Conservation (phyloP, 2,329 filamentous ascomycete species). For the Sporothrix globosa region DNA sequence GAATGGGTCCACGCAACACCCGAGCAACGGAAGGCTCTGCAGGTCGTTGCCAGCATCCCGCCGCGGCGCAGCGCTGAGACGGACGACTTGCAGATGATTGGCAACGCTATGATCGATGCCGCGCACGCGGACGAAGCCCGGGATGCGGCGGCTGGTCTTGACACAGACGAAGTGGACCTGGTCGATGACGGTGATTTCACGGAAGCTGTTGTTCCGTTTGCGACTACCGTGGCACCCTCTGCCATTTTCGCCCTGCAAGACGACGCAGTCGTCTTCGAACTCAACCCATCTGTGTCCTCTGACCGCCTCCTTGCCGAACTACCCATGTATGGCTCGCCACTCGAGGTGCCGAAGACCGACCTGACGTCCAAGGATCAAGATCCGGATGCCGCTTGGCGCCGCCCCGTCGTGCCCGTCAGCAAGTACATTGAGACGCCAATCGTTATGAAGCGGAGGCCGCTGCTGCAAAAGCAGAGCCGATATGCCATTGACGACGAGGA, state of each 20-base stretch:
- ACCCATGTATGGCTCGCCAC: slow-evolving; percentile 72
- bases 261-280: slow-evolving; percentile 78
- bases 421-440: slow-evolving; percentile 85
- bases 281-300: slow-evolving; percentile 72
- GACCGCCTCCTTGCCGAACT: slow-evolving; percentile 80
- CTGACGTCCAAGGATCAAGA: slow-evolving; percentile 61
- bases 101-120: slow-evolving; percentile 36
- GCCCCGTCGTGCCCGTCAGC: slow-evolving; percentile 78
- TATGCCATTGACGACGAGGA: slow-evolving; percentile 76
- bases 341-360: slow-evolving; percentile 62
- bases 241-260: slow-evolving; percentile 81
- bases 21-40: slow-evolving; percentile 67
- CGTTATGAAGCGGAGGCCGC: slow-evolving; percentile 65
- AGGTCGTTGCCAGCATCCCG: slow-evolving; percentile 63
- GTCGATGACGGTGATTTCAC: slow-evolving; percentile 44
- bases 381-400: slow-evolving; percentile 73
- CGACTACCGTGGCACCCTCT: slow-evolving; percentile 66
- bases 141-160: slow-evolving; percentile 46
- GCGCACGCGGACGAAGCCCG: slow-evolving; percentile 26
- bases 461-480: slow-evolving; percentile 76
- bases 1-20: slow-evolving; percentile 72
- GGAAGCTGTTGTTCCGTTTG: slow-evolving; percentile 41
- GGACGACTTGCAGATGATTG: slow-evolving; percentile 35
- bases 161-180: slow-evolving; percentile 51
- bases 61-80: slow-evolving; percentile 38